phyloP scores from a whole-genome alignment of 495 filamentous ascomycete species.

The Hamigera avellanea region DNA sequence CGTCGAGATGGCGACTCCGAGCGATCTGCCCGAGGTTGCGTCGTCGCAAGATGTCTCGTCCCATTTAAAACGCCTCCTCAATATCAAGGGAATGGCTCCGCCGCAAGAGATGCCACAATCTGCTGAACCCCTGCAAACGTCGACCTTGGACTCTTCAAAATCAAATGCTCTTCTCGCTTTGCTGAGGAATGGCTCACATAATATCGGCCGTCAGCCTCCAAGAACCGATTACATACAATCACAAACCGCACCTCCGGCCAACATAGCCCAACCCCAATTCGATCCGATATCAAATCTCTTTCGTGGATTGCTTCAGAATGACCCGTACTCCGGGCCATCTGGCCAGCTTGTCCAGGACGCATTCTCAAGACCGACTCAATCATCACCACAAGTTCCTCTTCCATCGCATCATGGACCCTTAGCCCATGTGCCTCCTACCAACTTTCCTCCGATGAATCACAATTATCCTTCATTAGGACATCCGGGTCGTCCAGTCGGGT shows the following conservation, averaged over 20 bases:
- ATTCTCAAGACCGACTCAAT: constrained; percentile 1
- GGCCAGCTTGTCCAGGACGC: constrained; percentile 4
- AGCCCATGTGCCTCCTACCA: not conserved
- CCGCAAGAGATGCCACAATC: constrained; percentile 4
- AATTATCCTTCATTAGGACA: not conserved
- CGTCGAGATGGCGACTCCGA: constrained; percentile 17
- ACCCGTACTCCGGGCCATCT: constrained; percentile 12
- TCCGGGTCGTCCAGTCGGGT: constrained; percentile 6
- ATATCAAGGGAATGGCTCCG: constrained; percentile 35
- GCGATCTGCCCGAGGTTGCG: constrained; percentile 30
- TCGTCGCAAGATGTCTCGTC: constrained; percentile 39
- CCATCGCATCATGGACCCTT: constrained; percentile 9
- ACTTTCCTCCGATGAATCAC: constrained; percentile 1
- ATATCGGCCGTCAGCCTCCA: constrained; percentile 21
- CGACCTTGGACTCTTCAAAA: constrained; percentile 20
- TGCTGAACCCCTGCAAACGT: constrained; percentile 3
- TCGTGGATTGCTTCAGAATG: constrained; percentile 26
- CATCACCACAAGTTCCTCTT: constrained; percentile 13
- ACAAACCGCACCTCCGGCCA: constrained; percentile 19
- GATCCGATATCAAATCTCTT: constrained; percentile 29
- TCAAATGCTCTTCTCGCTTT: constrained; percentile 48
- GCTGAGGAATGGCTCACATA: constrained; percentile 36
- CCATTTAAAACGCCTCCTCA: constrained; percentile 52
- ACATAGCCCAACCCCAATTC: constrained; percentile 28
- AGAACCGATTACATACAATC: constrained; percentile 27